Evolutionary conservation across 441 rosid species (phyloP).

Genomic region (Flueggea neowawraea): DNA sequence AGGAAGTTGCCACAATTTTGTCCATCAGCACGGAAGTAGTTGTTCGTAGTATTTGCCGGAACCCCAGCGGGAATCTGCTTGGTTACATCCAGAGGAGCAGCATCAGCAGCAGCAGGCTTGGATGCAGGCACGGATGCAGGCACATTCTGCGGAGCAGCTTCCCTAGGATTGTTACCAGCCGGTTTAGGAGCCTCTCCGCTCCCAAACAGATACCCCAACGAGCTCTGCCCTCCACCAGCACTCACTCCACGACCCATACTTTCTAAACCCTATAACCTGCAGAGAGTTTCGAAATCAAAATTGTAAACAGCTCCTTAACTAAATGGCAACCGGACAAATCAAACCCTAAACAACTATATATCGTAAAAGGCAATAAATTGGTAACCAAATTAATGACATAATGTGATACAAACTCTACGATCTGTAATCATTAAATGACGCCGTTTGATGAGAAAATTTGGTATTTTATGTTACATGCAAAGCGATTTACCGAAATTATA

Average conservation of each 20-base stretch:
- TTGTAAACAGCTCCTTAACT: no score
- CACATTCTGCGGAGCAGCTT: conserved; percentile 21
- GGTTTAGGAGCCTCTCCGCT: conserved; percentile 49
- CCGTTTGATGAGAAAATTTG: no score
- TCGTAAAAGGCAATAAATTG: no score
- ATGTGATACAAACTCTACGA: no score
- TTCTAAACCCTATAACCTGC: no score
- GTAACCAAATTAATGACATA: no score
- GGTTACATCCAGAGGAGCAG: conserved; percentile 17
- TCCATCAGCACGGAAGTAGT: conserved; percentile 44
- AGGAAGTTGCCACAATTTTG: conserved; percentile 53
- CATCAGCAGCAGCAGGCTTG: conserved; percentile 13
- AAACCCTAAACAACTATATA: no score
- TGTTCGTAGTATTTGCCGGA: conserved; percentile 34
- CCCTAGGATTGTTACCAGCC: conserved; percentile 9
- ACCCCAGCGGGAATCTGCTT: conserved; percentile 51
- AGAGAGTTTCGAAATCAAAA: no score
- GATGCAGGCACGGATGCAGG: conserved; percentile 9
- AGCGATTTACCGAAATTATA: no score
- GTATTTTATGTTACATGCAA: no score
- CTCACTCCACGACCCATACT: conserved; percentile 69
- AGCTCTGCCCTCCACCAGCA: conserved; percentile 69
- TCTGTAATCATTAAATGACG: no score
- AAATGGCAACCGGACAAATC: no score
- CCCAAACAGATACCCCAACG: conserved; percentile 62